phyloP scores from a whole-genome alignment of 352 stramenopile genomes.

The Phytopythium mirpurense region DNA sequence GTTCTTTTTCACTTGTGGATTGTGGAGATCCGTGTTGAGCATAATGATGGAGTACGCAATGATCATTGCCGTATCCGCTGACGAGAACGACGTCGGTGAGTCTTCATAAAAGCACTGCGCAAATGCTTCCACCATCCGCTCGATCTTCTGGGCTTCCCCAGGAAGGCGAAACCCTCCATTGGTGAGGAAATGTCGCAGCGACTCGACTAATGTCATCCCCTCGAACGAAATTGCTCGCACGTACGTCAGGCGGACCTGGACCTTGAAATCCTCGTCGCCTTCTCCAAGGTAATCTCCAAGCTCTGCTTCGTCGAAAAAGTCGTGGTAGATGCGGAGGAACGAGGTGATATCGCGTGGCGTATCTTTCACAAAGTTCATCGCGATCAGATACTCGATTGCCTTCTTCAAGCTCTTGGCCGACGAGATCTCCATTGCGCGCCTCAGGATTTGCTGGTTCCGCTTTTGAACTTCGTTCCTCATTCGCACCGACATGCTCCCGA shows the following conservation, averaged over 20 bases:
- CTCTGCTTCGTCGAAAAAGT: conserved; percentile 87
- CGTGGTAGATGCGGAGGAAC: conserved; percentile 93
- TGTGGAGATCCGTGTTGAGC: conserved; percentile 89
- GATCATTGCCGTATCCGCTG: conserved; percentile 84
- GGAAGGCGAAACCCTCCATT: conserved; percentile 96
- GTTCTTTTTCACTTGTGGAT: conserved; percentile 91
- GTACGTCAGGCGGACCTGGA: conserved; percentile 94
- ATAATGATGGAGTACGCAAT: conserved; percentile 91
- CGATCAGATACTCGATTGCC: conserved; percentile 77
- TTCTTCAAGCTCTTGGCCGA: conserved; percentile 85
- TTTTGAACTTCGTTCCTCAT: conserved; percentile 85
- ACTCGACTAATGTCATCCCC: conserved; percentile 96
- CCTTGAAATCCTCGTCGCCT: conserved; percentile 83
- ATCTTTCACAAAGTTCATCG: conserved; percentile 85
- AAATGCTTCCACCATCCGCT: conserved; percentile 97
- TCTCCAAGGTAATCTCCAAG: conserved; percentile 97
- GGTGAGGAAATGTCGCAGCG: conserved; percentile 95
- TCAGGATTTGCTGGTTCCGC: conserved; percentile 74
- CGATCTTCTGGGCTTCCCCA: conserved; percentile 98
- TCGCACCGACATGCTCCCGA: conserved; percentile 56
- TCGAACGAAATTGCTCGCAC: conserved; percentile 96
- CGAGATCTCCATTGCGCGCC: conserved; percentile 75
- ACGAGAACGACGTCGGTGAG: conserved; percentile 67
- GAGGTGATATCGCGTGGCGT: conserved; percentile 88
- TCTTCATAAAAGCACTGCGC: conserved; percentile 98